These are phyloP conservation scores for Eutypella sp. DNA, from an alignment of 2,329 filamentous ascomycete species.

Conservation along the genomic window DNA sequence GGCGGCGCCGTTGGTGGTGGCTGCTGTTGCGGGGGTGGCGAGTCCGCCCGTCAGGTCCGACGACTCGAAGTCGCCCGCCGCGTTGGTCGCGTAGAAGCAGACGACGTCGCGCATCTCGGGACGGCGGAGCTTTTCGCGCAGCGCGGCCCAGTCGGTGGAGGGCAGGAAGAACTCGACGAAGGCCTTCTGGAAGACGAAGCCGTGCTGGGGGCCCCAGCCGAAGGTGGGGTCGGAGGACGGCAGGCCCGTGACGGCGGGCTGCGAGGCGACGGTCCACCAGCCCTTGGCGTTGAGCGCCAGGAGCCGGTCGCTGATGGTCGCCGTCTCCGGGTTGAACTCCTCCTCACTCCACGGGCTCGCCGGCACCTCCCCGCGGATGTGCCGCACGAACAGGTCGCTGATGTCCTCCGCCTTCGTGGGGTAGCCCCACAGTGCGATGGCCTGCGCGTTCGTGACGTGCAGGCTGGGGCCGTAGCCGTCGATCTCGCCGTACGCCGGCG, in stretches of 20 bases:
- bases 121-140: conserved; percentile 58
- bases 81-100: conserved; percentile 84
- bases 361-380: conserved; percentile 72
- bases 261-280: conserved; percentile 96
- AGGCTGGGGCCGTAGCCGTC: conserved; percentile 97
- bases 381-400: conserved; percentile 71
- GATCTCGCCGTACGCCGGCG: conserved; percentile 91
- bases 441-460: conserved; percentile 82
- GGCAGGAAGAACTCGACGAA: conserved; percentile 97
- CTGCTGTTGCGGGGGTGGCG: too few relatives aligned
- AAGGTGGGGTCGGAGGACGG: conserved; percentile 72
- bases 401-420: conserved; percentile 69
- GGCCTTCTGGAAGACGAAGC: conserved; percentile 96
- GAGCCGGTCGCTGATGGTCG: conserved; percentile 71
- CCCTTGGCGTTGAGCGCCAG: conserved; percentile 71
- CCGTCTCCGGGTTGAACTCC: conserved; percentile 76
- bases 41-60: conserved; percentile 48
- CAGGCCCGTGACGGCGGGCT: conserved; percentile 87
- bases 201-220: conserved; percentile 88
- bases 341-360: conserved; percentile 95
- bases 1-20: too few relatives aligned
- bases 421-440: conserved; percentile 78
- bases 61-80: conserved; percentile 70
- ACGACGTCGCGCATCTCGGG: conserved; percentile 60
- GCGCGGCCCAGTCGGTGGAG: conserved; percentile 60